Evolutionary conservation across 1,284 basidiomycete species (phyloP), one percentile per base, ranked within the genome.

Genomic region (Pascua sp.): DNA sequence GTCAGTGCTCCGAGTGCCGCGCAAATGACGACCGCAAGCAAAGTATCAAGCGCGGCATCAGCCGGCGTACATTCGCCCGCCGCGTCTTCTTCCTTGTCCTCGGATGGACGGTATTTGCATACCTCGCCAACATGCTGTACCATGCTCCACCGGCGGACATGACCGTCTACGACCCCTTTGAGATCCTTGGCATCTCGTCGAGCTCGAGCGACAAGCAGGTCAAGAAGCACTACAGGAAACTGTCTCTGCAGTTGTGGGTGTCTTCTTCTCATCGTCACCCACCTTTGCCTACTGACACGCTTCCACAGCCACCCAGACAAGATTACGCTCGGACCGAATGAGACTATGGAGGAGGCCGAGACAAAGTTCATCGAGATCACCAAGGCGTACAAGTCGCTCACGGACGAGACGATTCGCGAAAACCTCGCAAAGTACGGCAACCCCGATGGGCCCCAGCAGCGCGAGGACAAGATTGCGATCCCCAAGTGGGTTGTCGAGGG

Each of bases 341-440:
- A 94, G 69, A 98, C 95, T 0, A 82, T 89, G 56, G 95, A 97
- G 68, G 83, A 86, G n/a, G 91, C 90, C 40, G 90, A 91, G 67
- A 82, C 86, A 51, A 86, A 88, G 64, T 99, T 95, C 75, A 91
- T 98, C 42, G 86, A 91, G 48, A 80, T 99, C 46, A 98, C 96
- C 24, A 99, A 98, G 77, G 96, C 96, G 0, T 99, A 99, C 81
- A 99, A 99, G 82, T 78, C 95, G 85, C 79, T 98, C 44, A 98
- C 95, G 0, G 94, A 99, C 77, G 91, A 93, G 69, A 88, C 85
- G 2, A 94, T 91, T 57, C 89, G 93, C 49, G 86, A 90, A 71
- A 99, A 99, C 77, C 87, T 88, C 78, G 86, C 90, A 68, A 81
- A 88, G 49, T 98, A 91, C 69, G 94, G 94, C 5, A 90, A 99